Evolutionary conservation across 2,329 filamentous ascomycete genomes (phyloP), one percentile per base, ranked within the genome.

Genomic region (Thyridium curvatum): DNA sequence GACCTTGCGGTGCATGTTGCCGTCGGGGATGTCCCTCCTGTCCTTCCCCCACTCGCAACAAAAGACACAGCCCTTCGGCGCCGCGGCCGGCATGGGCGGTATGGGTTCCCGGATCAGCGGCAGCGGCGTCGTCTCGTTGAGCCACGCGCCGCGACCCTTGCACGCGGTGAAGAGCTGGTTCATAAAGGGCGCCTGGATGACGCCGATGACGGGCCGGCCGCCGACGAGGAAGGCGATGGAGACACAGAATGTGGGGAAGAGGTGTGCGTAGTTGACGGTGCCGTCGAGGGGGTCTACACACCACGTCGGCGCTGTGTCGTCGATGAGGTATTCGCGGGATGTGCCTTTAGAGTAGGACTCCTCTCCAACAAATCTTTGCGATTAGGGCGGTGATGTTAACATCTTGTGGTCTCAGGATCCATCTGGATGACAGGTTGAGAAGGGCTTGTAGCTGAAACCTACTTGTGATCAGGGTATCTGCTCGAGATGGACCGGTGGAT

Each of bases 21-120:
- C 80, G 29, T 79, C 80, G 0, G 72, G 70, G 0, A 54, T 59
- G 54, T 88, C 84, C 41, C 77, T 68, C 14, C 85, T 69, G 50
- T 89, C 84, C 57, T 89, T 89, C 1, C 85, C 85, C 84, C 84
- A 89, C 54, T 89, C 84, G 51, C 83, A 88, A 0, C 77, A 74
- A 51, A 89, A 84, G 9, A 86, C 71, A 50, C 85, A 89, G 2
- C 77, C 79, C 32, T 72, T 74, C 0, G 84, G 85, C 0, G 84
- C 83, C 17, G 72, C 68, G 13, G 60, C 56, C 0, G 83, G 82
- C 58, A 88, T 64, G 0, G 82, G 73, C 3, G 80, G 76, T 18
- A 79, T 66, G 0, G 80, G 81, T 38, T 73, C 73, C 30, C 69
- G 69, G 13, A 85, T 61, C 4, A 88, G 65, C 0, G 84, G 85